Conservation (phyloP, 768 basidiomycete species). For the Kwoniella sp. region DNA sequence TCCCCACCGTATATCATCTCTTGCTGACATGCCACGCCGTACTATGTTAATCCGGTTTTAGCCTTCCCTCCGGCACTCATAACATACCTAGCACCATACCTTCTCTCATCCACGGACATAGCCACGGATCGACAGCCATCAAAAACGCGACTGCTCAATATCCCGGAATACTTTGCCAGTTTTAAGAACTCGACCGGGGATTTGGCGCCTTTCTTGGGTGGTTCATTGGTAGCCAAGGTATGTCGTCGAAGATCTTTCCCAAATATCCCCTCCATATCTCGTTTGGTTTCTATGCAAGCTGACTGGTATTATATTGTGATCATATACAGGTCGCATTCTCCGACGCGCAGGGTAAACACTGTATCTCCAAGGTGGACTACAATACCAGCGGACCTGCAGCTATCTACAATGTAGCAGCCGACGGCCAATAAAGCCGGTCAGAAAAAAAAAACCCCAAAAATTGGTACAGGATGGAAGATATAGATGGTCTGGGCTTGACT, state of each 20-base stretch:
- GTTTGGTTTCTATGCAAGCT: neutral
- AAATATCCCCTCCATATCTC: neutral
- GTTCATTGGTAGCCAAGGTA: conserved; percentile 49
- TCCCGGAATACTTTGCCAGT: conserved; percentile 54
- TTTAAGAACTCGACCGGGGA: conserved; percentile 44
- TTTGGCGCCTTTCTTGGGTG: conserved; percentile 53
- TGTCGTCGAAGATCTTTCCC: conserved; percentile 6
- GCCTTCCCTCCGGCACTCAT: conserved; percentile 49
- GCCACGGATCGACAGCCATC: conserved; percentile 47
- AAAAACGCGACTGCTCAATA: conserved; percentile 40
- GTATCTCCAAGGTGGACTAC: conserved; percentile 51
- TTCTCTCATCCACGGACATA: conserved; percentile 45
- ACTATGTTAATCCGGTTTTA: neutral
- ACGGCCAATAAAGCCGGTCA: conserved; percentile 6
- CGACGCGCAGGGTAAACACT: conserved; percentile 39
- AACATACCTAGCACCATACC: conserved; percentile 49
- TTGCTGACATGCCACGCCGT: conserved; percentile 4
- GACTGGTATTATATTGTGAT: neutral
- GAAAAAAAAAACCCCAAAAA: no score
- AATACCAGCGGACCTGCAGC: conserved; percentile 50
- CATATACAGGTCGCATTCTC: conserved; percentile 41
- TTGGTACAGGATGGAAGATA: no score
- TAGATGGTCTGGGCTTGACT: no score
- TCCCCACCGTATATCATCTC: neutral
- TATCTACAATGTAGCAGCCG: conserved; percentile 33